Percentiles rank a stretch among this genome's conserved stretches.
phyloP scores from a whole-genome alignment of 345 rosid genomes.

The Citrus inodora region DNA sequence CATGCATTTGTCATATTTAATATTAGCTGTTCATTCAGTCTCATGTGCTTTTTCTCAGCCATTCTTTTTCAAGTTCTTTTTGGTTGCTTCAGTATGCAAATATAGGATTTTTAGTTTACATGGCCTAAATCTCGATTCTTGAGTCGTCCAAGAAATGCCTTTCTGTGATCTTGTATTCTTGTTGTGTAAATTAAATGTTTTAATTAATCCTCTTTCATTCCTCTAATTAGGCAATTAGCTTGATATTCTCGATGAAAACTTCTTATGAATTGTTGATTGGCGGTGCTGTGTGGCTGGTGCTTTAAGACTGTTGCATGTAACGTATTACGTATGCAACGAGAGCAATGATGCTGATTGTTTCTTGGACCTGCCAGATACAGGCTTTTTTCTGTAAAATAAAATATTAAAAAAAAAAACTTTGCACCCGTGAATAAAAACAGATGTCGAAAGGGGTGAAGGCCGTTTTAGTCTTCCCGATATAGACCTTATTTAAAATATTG shows the following conservation, averaged over 20 bases:
- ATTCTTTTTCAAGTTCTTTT: not conserved
- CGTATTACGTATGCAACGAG: not conserved
- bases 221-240: not conserved
- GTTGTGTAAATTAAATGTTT: not conserved
- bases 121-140: not conserved
- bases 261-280: not conserved
- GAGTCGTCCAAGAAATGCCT: not conserved
- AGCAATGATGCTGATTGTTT: not conserved
- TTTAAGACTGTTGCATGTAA: not conserved
- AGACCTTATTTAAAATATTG: not conserved
- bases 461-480: not conserved
- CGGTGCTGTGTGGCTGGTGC: not conserved
- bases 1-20: constrained; percentile 1
- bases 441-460: too few relatives aligned
- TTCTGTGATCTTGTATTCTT: not conserved
- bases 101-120: not conserved
- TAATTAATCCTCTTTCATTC: not conserved
- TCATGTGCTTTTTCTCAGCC: not conserved
- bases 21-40: constrained; percentile 12
- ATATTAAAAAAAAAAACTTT: too few relatives aligned
- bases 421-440: too few relatives aligned
- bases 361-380: not conserved
- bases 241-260: not conserved
- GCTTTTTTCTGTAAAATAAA: too few relatives aligned
- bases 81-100: not conserved